Evolutionary conservation across 2,329 filamentous ascomycete genomes (phyloP).

Genomic region (Neofusicoccum sp.): DNA sequence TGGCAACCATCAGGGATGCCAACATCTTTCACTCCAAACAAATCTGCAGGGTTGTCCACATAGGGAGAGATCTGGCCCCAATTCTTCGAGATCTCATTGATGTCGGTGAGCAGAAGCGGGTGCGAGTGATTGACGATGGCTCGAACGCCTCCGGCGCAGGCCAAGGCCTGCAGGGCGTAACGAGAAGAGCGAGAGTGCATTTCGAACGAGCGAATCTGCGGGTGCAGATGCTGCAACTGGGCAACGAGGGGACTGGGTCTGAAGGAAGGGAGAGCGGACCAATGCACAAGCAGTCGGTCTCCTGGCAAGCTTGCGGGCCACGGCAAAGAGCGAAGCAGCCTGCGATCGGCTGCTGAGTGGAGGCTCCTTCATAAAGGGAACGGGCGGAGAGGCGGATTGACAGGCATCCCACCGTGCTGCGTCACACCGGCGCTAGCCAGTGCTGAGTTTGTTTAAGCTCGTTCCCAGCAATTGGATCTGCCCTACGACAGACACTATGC

Average conservation of each 20-base stretch:
- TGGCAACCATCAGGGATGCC: conserved; percentile 59
- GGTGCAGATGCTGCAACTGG: not conserved
- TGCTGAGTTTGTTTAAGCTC: not conserved
- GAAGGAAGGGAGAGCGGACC: not conserved
- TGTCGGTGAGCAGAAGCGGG: conserved; percentile 33
- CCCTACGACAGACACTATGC: conserved; percentile 6
- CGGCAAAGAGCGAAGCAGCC: not conserved
- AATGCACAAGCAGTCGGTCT: not conserved
- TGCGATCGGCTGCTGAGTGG: not conserved
- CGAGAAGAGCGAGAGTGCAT: not conserved
- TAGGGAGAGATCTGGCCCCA: conserved; percentile 56
- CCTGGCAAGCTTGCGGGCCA: not conserved
- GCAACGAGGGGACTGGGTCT: not conserved
- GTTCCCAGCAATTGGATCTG: conserved; percentile 1
- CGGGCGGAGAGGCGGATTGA: not conserved
- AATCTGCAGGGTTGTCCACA: conserved; percentile 47
- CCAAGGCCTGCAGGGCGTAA: not conserved
- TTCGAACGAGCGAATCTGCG: not conserved
- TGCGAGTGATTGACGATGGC: not conserved
- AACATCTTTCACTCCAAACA: conserved; percentile 52
- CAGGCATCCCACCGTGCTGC: conserved; percentile 13
- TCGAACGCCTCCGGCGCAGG: not conserved
- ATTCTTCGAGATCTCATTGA: conserved; percentile 39
- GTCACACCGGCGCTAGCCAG: not conserved
- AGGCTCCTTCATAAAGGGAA: conserved; percentile 2